Evolutionary conservation across 2,329 filamentous ascomycete species (phyloP).

Genomic region (Fusarium pseudograminearum): DNA sequence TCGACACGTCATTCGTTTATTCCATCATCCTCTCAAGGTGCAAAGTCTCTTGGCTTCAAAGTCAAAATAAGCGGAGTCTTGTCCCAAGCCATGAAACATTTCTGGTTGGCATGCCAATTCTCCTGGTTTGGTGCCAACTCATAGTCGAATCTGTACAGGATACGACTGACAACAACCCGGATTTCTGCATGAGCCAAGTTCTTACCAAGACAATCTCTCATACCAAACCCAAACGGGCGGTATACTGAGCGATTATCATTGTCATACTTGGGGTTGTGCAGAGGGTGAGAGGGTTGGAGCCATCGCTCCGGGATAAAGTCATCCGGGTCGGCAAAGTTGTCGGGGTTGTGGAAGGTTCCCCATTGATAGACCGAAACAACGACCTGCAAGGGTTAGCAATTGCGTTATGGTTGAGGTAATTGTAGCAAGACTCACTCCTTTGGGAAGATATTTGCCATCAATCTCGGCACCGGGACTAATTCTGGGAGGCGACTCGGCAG

Average conservation of each 20-base stretch:
- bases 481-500: not conserved
- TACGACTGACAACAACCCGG: not conserved
- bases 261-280: not conserved
- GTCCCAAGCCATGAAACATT: not conserved
- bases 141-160: not conserved
- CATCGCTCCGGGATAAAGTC: not conserved
- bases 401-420: not conserved
- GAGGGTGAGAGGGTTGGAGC: not conserved
- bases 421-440: not conserved
- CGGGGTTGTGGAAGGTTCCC: constrained; percentile 2
- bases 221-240: not conserved
- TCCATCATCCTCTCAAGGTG: not conserved
- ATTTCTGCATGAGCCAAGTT: constrained; percentile 1
- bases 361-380: not conserved
- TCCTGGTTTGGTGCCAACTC: not conserved
- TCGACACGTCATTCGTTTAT: not conserved
- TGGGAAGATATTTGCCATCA: not conserved
- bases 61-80: not conserved
- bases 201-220: not conserved
- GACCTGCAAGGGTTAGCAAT: not conserved
- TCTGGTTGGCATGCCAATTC: not conserved
- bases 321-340: not conserved
- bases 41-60: not conserved
- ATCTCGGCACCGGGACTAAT: not conserved
- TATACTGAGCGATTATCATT: not conserved